phyloP scores from a whole-genome alignment of 140 eudicot genomes.

The Bidens hawaiensis region DNA sequence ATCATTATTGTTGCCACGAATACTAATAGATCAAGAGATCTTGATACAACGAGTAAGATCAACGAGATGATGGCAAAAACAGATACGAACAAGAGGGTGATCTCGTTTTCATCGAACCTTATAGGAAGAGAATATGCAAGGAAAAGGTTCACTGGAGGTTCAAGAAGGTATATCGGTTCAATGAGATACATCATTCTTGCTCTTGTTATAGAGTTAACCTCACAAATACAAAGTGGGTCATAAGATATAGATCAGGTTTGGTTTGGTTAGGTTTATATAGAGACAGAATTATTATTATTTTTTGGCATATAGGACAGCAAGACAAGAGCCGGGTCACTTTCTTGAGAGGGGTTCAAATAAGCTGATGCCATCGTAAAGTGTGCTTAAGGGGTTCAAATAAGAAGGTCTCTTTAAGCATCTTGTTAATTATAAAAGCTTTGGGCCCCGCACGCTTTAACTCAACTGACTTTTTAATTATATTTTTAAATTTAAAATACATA shows the following conservation, averaged over 20 bases:
- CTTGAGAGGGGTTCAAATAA: neutral
- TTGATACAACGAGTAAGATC: neutral
- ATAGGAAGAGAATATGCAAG: conserved; percentile 13
- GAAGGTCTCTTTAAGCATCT: neutral
- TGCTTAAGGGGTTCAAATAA: neutral
- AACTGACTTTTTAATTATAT: neutral
- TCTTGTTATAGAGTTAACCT: neutral
- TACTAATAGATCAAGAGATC: neutral
- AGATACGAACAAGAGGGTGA: conserved; percentile 8
- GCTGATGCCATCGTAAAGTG: neutral
- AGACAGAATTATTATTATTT: neutral
- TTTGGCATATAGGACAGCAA: neutral
- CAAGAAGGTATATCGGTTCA: neutral
- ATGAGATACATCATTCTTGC: neutral
- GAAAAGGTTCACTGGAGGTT: neutral
- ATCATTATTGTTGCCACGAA: neutral
- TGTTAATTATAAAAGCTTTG: neutral
- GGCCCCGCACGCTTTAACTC: neutral
- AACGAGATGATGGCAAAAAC: neutral
- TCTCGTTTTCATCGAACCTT: conserved; percentile 21
- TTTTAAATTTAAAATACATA: neutral
- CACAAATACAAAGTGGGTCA: neutral
- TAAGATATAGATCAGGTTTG: neutral
- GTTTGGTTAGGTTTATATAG: neutral
- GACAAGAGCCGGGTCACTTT: neutral